phyloP scores from a whole-genome alignment of 2,329 filamentous ascomycete genomes.

The Arthrobotrys iridis region DNA sequence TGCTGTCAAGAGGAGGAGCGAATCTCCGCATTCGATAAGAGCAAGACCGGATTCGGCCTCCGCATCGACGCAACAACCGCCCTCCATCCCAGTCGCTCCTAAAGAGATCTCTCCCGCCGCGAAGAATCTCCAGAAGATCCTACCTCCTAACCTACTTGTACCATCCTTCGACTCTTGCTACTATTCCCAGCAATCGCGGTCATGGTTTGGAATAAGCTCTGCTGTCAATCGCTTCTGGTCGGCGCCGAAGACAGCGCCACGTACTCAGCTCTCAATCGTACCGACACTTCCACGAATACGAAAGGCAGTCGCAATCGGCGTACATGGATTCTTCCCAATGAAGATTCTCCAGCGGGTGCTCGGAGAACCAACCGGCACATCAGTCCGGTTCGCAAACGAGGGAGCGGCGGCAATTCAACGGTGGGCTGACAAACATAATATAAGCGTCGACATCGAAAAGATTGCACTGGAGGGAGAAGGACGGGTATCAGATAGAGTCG shows the following conservation, averaged over 20 bases:
- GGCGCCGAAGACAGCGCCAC: conserved; percentile 69
- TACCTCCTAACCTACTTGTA: conserved; percentile 64
- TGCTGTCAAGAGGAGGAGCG: conserved; percentile 16
- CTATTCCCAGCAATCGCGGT: conserved; percentile 55
- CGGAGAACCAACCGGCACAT: conserved; percentile 94
- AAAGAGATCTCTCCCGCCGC: conserved; percentile 57
- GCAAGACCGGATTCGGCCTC: conserved; percentile 3
- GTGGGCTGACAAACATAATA: conserved; percentile 80
- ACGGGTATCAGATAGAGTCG: conserved; percentile 86
- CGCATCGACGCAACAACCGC: conserved; percentile 22
- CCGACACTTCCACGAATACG: conserved; percentile 77
- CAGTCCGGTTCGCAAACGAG: conserved; percentile 88
- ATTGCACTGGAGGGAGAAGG: conserved; percentile 95
- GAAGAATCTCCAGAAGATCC: conserved; percentile 58
- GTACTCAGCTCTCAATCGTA: conserved; percentile 75
- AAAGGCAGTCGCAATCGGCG: conserved; percentile 89
- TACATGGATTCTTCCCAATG: conserved; percentile 93
- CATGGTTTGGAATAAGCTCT: conserved; percentile 67
- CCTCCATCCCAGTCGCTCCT: conserved; percentile 60
- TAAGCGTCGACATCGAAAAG: conserved; percentile 85
- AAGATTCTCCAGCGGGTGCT: conserved; percentile 87
- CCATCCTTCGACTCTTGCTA: conserved; percentile 65
- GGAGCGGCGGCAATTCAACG: conserved; percentile 82
- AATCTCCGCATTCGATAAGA: conserved; percentile 14
- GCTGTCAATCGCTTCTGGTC: conserved; percentile 46